Percentiles rank a stretch among this genome's conserved stretches.
phyloP scores from a whole-genome alignment of 108 stramenopile genomes.

The Nitzschia putrida region DNA sequence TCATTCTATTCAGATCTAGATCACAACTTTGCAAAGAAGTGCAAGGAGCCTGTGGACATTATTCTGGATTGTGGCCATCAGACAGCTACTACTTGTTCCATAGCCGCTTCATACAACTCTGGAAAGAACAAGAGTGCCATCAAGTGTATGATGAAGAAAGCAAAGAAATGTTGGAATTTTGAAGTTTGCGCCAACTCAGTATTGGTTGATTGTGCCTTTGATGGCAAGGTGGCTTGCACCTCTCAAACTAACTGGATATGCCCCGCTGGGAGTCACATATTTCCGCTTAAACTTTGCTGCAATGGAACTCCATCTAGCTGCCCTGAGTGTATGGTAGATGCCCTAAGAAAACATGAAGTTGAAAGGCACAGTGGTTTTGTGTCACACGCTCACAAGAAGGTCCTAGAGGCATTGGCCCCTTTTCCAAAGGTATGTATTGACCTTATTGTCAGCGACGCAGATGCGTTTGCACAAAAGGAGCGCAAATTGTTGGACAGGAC shows the following conservation, averaged over 20 bases:
- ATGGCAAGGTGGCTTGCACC: background rate
- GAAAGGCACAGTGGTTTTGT: background rate
- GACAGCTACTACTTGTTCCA: background rate
- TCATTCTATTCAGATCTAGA: background rate
- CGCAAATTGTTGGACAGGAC: background rate
- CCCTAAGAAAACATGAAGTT: background rate
- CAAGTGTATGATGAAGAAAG: slow-evolving; percentile 1
- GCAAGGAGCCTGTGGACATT: slow-evolving; percentile 9
- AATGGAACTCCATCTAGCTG: background rate
- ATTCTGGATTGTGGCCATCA: slow-evolving; percentile 1
- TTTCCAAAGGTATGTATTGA: background rate
- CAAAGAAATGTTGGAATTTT: slow-evolving; percentile 1
- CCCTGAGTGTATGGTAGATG: background rate
- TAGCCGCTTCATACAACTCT: background rate
- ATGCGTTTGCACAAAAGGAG: background rate
- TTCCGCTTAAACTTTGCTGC: background rate
- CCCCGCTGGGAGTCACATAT: background rate
- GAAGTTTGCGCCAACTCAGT: background rate
- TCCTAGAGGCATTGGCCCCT: background rate
- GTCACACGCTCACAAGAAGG: background rate
- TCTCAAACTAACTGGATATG: slow-evolving; percentile 5
- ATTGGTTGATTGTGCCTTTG: background rate
- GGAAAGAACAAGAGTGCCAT: background rate
- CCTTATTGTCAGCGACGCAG: background rate
- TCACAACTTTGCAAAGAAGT: slow-evolving; percentile 3